These are phyloP conservation scores for Kodamaea jinghongensis DNA, from an alignment of 805 yeast genomes.

Conservation along the genomic window DNA sequence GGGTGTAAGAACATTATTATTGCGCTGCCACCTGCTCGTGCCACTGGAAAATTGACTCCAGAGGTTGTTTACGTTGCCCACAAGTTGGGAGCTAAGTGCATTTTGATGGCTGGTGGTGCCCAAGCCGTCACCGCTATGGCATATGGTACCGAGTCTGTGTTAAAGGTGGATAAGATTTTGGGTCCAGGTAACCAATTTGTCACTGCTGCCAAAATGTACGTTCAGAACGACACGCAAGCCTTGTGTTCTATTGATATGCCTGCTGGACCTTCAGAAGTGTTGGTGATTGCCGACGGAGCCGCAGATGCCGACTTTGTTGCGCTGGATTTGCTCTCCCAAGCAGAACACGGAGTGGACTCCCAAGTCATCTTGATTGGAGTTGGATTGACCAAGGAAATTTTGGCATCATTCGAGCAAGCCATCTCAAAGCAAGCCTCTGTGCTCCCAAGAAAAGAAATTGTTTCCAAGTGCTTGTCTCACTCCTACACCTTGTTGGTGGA, in stretches of 20 bases:
- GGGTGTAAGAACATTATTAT: slow-evolving; percentile 89
- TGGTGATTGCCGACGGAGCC: slow-evolving; percentile 85
- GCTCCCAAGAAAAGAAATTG: slow-evolving; percentile 90
- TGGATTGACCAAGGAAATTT: slow-evolving; percentile 55
- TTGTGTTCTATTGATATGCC: slow-evolving; percentile 98
- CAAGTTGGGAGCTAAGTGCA: slow-evolving; percentile 86
- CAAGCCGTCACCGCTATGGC: slow-evolving; percentile 99
- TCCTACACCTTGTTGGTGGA: slow-evolving; percentile 75
- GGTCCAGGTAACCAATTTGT: slow-evolving; percentile 99
- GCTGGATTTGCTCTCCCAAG: slow-evolving; percentile 93
- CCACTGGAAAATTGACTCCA: slow-evolving; percentile 90
- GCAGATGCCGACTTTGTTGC: slow-evolving; percentile 97
- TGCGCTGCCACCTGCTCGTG: slow-evolving; percentile 91
- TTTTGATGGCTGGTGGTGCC: slow-evolving; percentile 97
- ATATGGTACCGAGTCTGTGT: slow-evolving; percentile 89
- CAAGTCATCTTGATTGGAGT: slow-evolving; percentile 93
- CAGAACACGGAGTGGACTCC: slow-evolving; percentile 98
- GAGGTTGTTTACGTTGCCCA: slow-evolving; percentile 97
- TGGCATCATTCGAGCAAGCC: slow-evolving; percentile 74
- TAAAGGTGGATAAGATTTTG: slow-evolving; percentile 93
- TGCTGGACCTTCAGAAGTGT: slow-evolving; percentile 98
- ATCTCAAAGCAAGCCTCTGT: slow-evolving; percentile 78
- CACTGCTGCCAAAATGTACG: slow-evolving; percentile 98
- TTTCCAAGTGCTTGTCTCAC: slow-evolving; percentile 87
- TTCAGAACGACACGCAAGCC: slow-evolving; percentile 93